Base-by-base conservation (phyloP, 257 asterid genomes). In the Petunia secreta region DNA sequence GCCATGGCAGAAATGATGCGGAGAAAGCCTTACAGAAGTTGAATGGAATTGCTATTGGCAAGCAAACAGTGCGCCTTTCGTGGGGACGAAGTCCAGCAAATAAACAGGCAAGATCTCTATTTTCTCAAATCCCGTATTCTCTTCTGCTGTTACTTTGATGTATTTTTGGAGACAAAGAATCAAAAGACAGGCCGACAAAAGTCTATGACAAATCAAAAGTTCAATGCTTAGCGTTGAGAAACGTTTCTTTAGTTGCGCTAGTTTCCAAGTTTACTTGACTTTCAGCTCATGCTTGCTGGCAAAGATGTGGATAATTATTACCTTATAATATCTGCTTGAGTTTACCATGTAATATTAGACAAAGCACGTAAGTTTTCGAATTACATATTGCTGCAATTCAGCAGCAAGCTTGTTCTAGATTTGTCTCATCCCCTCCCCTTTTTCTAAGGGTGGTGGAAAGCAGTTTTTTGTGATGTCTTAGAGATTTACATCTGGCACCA, bases 41-140 rank as follows among this genome's bases (percentile, higher is more conserved):
- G 85, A 91, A 85, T 69, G 98, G 98, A 3, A 83, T 91, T 5
- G 87, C 88, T 8, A 92, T 92, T 14, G 97, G 98, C 75, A 91
- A 90, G 79, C 97, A 92, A 85, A 88, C 93, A 8, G 95, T 94
- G 3, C 91, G 97, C 8, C 94, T 94, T 57, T 92, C 98, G 13
- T 94, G 98, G 98, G 97, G 97, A 16, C 90, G 95, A 58, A 94
- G 84, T 83, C 94, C 94, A 3, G 94, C 88, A 11, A 90, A 90
- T 84, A 94, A 84, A 83, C 97, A 90, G 92, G 97, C 83, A 91
- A 80, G 3, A 15, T 39, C 15, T 15, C 63, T 63, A 52, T 5
- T 62, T 68, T 43, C 37, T 25, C 36, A 15, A 8, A 55, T 40
- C 63, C 53, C 63, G 4, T 14, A 2, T 1, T 14, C 6, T 11